phyloP scores from a whole-genome alignment of 1,284 basidiomycete species.

The Heimioporus retisporus region DNA sequence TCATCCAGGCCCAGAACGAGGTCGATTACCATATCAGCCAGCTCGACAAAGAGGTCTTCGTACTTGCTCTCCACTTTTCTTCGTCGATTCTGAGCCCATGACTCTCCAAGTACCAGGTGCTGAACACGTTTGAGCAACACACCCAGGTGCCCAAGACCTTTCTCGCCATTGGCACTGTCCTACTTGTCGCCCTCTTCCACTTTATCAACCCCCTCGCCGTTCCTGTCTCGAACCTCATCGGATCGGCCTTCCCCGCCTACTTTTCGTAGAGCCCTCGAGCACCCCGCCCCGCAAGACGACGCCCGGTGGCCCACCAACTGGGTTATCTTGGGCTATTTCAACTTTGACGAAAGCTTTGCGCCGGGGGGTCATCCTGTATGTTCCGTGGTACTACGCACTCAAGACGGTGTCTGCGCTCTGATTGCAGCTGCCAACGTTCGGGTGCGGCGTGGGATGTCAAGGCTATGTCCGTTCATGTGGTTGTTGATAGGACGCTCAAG shows the following conservation, averaged over 20 bases:
- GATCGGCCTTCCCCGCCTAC: conserved; percentile 87
- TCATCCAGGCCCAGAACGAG: conserved; percentile 81
- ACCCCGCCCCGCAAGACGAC: conserved; percentile 78
- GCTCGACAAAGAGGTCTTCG: conserved; percentile 94
- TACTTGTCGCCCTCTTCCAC: too few relatives aligned
- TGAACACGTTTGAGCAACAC: conserved; percentile 47
- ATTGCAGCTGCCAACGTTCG: too few relatives aligned
- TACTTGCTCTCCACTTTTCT: too few relatives aligned
- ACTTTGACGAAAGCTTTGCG: conserved; percentile 53
- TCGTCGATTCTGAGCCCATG: too few relatives aligned
- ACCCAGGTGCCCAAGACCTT: conserved; percentile 83
- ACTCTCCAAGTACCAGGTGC: conserved; percentile 94
- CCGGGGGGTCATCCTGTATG: conserved; percentile 78
- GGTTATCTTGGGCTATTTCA: conserved; percentile 76
- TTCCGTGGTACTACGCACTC: conserved; percentile 92
- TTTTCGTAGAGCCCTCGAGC: conserved; percentile 88
- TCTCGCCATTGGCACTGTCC: too few relatives aligned
- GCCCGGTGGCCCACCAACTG: conserved; percentile 93
- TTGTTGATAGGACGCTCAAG: conserved; percentile 61
- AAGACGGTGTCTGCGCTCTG: conserved; percentile 90
- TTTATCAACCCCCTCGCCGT: conserved; percentile 36
- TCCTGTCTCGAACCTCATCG: conserved; percentile 87
- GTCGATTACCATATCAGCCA: conserved; percentile 81
- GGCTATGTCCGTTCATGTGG: background rate
- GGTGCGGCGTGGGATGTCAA: conserved; percentile 59